Percentiles rank a stretch among this genome's conserved stretches.
These are phyloP conservation scores for Entomophthora muscae DNA, from an alignment of 371 early-diverging fungal genomes.

Conservation along the genomic window DNA sequence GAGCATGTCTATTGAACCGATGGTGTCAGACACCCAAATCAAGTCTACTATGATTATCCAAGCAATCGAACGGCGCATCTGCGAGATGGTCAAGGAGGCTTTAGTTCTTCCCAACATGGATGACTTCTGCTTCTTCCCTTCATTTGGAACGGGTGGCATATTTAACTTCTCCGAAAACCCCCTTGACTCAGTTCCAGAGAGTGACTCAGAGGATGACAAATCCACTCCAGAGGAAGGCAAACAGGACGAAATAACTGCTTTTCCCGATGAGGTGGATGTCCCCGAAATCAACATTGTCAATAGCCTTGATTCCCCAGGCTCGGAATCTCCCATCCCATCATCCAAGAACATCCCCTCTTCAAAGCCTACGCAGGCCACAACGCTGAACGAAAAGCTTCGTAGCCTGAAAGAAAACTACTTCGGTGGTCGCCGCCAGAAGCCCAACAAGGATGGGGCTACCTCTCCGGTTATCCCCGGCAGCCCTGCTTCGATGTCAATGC, in stretches of 20 bases:
- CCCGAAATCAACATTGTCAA: not conserved
- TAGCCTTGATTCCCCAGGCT: not conserved
- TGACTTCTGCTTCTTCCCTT: conserved; percentile 63
- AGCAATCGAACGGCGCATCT: conserved; percentile 66
- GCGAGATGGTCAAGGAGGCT: conserved; percentile 59
- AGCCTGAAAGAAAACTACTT: conserved; percentile 1
- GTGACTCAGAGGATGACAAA: not conserved
- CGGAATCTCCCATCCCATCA: not conserved
- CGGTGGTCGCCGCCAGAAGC: not conserved
- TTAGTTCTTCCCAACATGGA: conserved; percentile 85
- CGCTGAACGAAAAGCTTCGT: not conserved
- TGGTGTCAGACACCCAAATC: conserved; percentile 68
- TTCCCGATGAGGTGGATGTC: not conserved
- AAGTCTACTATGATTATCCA: conserved; percentile 59
- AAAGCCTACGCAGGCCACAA: not conserved
- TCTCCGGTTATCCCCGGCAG: not conserved
- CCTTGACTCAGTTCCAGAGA: not conserved
- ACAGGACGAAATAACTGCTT: not conserved
- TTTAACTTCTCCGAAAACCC: conserved; percentile 1
- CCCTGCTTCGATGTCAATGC: not conserved
- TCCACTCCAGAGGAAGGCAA: not conserved
- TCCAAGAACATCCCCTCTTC: not conserved
- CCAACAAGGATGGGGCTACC: not conserved
- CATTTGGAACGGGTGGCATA: conserved; percentile 40
- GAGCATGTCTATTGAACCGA: conserved; percentile 64